A percentile compares a stretch with the other conserved stretches of the same genome.
Evolutionary conservation across 768 basidiomycete species (phyloP).

Genomic region (Podaxis pistillaris): DNA sequence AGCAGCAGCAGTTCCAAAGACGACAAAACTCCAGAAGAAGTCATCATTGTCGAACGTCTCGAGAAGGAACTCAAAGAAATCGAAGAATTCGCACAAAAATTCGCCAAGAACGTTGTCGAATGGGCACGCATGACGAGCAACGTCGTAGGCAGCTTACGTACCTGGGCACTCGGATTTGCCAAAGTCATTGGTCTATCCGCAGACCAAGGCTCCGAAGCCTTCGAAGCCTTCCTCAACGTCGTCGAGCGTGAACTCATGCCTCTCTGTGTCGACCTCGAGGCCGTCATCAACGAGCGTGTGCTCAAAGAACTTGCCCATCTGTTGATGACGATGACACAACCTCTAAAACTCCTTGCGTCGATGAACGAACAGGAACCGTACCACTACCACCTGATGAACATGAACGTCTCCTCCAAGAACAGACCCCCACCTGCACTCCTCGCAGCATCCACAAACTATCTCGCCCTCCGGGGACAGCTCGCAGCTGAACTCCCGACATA

Average conservation of each 20-base stretch:
- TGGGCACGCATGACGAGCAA: conserved; percentile 58
- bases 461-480: conserved; percentile 73
- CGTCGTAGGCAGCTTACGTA: conserved; percentile 46
- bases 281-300: conserved; percentile 49
- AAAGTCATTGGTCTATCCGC: conserved; percentile 61
- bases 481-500: conserved; percentile 69
- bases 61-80: conserved; percentile 56
- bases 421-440: conserved; percentile 67
- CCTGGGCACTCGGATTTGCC: conserved; percentile 68
- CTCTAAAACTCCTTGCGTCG: conserved; percentile 63
- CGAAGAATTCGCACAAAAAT: conserved; percentile 56
- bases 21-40: conserved; percentile 28
- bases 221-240: conserved; percentile 66
- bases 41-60: conserved; percentile 51
- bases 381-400: conserved; percentile 67
- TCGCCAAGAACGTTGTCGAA: conserved; percentile 60
- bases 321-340: conserved; percentile 57
- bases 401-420: conserved; percentile 59
- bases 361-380: conserved; percentile 75
- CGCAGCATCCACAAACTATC: conserved; percentile 73
- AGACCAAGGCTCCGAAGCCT: conserved; percentile 54
- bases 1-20: conserved; percentile 23
- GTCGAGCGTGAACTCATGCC: conserved; percentile 53
- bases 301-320: conserved; percentile 58
- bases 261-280: conserved; percentile 52